Conservation (phyloP, 1,284 basidiomycete genomes). For the Heterobasidion annosum region DNA sequence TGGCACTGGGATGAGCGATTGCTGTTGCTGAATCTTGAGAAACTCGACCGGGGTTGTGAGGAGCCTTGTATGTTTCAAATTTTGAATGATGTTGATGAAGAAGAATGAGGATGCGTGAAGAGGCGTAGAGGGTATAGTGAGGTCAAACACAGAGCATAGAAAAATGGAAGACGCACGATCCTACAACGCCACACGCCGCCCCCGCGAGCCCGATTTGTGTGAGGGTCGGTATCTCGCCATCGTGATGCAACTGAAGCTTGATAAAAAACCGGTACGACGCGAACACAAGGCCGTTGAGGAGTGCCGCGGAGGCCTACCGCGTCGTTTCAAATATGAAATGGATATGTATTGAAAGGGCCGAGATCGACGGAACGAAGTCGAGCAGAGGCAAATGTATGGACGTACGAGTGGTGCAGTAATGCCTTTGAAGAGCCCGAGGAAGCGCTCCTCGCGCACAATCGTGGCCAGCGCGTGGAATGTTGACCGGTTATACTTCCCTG, state of each 20-base stretch:
- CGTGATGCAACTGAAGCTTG: conserved; percentile 41
- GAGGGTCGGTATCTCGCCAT: conserved; percentile 44
- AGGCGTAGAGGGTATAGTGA: neutral
- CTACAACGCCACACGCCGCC: conserved; percentile 65
- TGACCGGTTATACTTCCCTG: conserved; percentile 41
- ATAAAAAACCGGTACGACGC: conserved; percentile 66
- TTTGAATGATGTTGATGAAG: neutral
- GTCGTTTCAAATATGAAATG: neutral
- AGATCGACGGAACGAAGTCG: too few relatives aligned
- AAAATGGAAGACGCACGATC: conserved; percentile 45
- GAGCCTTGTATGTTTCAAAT: conserved; percentile 32
- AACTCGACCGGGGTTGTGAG: conserved; percentile 79
- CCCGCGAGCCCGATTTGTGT: conserved; percentile 71
- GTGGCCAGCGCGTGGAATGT: conserved; percentile 53
- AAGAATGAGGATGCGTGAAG: neutral
- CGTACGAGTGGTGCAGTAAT: conserved; percentile 62
- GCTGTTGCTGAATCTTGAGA: conserved; percentile 80
- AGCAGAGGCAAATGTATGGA: conserved; percentile 6
- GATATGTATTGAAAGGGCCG: too few relatives aligned
- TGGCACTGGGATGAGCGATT: conserved; percentile 28
- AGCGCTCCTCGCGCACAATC: conserved; percentile 58
- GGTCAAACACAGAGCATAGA: neutral
- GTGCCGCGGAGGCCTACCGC: conserved; percentile 51
- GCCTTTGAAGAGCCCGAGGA: conserved; percentile 64
- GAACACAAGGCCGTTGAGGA: conserved; percentile 72